phyloP scores from a whole-genome alignment of 306 rosid genomes.

The Acacia melanoxylon region DNA sequence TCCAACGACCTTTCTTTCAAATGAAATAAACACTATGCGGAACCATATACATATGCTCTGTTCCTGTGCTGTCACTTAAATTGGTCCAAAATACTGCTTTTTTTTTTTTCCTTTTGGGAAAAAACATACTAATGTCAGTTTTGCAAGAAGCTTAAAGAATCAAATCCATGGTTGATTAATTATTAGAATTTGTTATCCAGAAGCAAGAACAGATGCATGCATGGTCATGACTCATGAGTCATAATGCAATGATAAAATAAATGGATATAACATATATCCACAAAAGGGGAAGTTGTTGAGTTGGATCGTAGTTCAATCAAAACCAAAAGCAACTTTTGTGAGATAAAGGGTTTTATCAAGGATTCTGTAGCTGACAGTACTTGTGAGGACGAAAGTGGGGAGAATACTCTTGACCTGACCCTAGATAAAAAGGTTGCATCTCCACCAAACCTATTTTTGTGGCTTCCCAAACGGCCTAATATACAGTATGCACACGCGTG shows the following conservation, averaged over 20 bases:
- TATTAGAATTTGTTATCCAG: neutral
- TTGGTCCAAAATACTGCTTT: neutral
- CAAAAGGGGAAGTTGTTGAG: neutral
- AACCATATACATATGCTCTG: neutral
- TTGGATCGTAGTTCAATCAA: neutral
- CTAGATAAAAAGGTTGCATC: conserved; percentile 21
- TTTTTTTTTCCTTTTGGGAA: too few species aligned
- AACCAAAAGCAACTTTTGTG: conserved; percentile 27
- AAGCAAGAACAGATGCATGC: neutral
- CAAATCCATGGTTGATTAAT: neutral
- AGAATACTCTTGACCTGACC: conserved; percentile 13
- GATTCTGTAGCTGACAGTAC: conserved; percentile 17
- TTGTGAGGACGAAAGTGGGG: conserved; percentile 16
- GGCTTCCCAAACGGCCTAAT: conserved; percentile 17
- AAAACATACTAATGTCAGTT: neutral
- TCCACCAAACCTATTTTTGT: conserved; percentile 20
- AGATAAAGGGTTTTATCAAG: neutral
- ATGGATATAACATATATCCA: neutral
- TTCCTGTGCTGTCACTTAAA: neutral
- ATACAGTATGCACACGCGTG: neutral
- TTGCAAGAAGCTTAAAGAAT: neutral
- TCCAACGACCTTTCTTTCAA: neutral
- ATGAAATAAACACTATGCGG: neutral
- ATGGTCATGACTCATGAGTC: neutral
- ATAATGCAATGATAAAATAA: neutral